Conservation (phyloP, 2,329 filamentous ascomycete species). For the Colletotrichum echinochloae region DNA sequence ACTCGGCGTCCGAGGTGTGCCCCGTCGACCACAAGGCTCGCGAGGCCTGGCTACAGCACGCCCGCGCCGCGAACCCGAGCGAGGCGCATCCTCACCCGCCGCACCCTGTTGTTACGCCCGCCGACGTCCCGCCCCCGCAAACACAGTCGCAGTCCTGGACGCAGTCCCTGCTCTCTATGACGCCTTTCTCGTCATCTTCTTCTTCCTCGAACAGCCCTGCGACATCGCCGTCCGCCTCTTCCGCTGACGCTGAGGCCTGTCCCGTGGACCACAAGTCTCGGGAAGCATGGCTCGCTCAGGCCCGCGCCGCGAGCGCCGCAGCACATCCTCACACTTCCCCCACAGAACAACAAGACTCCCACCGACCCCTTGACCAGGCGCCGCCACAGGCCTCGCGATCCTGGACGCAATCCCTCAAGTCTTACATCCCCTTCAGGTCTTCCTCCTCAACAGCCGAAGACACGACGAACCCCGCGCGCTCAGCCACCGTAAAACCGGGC, state of each 20-base stretch:
- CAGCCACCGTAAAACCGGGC: constrained; percentile 22
- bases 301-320: constrained; percentile 58
- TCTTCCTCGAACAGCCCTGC: constrained; percentile 30
- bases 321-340: constrained; percentile 45
- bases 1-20: constrained; percentile 27
- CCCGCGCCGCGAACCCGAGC: constrained; percentile 62
- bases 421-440: constrained; percentile 57
- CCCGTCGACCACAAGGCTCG: constrained; percentile 70
- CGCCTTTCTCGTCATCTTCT: constrained; percentile 53
- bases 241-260: constrained; percentile 63
- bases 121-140: background rate
- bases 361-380: background rate
- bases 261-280: constrained; percentile 93
- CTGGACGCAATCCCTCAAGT: constrained; percentile 58
- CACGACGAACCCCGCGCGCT: constrained; percentile 30
- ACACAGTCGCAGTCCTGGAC: constrained; percentile 56
- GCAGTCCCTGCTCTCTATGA: constrained; percentile 55
- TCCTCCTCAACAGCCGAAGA: constrained; percentile 42
- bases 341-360: constrained; percentile 39
- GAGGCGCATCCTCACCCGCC: constrained; percentile 46
- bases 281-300: constrained; percentile 85
- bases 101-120: constrained; percentile 45
- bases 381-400: constrained; percentile 48
- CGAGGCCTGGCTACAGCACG: constrained; percentile 85
- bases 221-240: constrained; percentile 34